Base-by-base conservation (phyloP, 1,284 basidiomycete species). In the Agroathelia rolfsii region DNA sequence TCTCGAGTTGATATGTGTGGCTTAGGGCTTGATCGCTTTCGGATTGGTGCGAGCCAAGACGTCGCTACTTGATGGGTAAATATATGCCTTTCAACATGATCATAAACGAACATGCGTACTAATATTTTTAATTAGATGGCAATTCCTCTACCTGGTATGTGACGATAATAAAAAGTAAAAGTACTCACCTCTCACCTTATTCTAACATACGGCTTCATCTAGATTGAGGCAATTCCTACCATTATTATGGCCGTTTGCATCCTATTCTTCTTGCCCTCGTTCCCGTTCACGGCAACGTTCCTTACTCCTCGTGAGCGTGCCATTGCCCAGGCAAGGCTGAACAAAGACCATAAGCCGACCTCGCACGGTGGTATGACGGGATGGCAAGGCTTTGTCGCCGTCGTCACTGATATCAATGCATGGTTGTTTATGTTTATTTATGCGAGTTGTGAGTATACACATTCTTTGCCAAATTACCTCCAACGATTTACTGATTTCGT, bases 351-450 rank as follows among this genome's bases (percentile, higher is more conserved):
- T 35, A 68, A 59, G 40, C 70, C 69, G 5, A 62, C 63, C 34
- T 70, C 66, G 2, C 70, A 72, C 42, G 69, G 70, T 18, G 69
- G 69, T 12, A 67, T 70, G 66, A 61, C 50, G 12, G 69, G 69
- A 18, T 69, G 64, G 68, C 46, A 63, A 39, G 69, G 68, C 3
- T 61, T 73, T 50, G 68, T 66, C 39, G 64, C 61, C 9, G 47
- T 72, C 28, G 45, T 70, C 18, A 42, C 52, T 2, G 69, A 73
- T 47, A 17, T 53, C 8, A 64, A 71, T 46, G 56, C 68, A 8
- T 73, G 69, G 68, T 32, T 65, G 26, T 62, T 71, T 37, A 61
- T 66, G 57, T 25, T 61, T 3, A 54, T 70, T 16, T 72, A 72
- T 39, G 65, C 66, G 0, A 66, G 66, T 46, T 72, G 68, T 70